phyloP scores from a whole-genome alignment of 352 stramenopile species.

The Pythium scleroteichum region DNA sequence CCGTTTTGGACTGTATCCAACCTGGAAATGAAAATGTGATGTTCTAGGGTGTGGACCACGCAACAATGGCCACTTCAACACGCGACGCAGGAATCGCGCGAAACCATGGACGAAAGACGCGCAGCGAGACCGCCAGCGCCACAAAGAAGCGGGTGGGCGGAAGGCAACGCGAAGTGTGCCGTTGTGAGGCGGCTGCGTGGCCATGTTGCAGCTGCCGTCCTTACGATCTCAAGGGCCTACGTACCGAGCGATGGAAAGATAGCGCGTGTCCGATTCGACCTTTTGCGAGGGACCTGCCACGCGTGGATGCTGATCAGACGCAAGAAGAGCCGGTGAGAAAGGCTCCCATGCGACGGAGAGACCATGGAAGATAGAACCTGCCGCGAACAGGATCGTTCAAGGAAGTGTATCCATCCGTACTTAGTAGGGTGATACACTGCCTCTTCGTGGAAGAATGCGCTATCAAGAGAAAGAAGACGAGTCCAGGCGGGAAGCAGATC shows the following conservation, averaged over 20 bases:
- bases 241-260: too few species aligned
- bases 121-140: too few species aligned
- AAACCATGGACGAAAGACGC: too few species aligned
- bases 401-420: not conserved
- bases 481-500: not conserved
- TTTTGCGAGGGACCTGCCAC: not conserved
- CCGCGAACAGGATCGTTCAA: not conserved
- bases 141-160: too few species aligned
- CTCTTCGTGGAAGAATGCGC: not conserved
- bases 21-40: too few species aligned
- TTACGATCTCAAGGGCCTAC: too few species aligned
- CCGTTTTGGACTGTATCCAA: too few species aligned
- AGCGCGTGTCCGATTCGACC: conserved; percentile 12
- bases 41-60: not conserved
- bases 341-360: not conserved
- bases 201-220: not conserved
- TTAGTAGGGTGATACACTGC: not conserved
- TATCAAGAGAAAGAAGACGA: not conserved
- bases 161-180: too few species aligned
- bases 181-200: not conserved
- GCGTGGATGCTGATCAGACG: not conserved
- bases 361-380: conserved; percentile 1
- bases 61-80: conserved; percentile 1
- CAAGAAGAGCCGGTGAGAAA: not conserved
- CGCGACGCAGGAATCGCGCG: too few species aligned